These are phyloP conservation scores for Gelatoporia subvermispora DNA, from an alignment of 768 basidiomycete species.

Conservation along the genomic window DNA sequence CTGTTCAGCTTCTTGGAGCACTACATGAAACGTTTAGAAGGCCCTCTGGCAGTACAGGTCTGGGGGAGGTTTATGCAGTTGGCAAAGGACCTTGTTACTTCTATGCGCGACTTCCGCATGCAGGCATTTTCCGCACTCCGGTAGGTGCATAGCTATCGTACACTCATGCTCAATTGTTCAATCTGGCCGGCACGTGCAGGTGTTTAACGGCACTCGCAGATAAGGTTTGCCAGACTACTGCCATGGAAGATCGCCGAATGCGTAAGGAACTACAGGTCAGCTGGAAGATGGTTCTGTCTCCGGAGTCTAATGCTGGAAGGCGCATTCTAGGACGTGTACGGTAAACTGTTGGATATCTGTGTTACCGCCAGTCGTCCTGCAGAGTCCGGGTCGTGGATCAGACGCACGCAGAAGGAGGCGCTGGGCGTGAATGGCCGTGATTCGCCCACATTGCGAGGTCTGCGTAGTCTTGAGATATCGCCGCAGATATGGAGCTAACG, in stretches of 20 bases:
- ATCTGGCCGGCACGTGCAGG: slow-evolving; percentile 30
- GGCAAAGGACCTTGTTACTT: slow-evolving; percentile 69
- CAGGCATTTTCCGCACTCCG: slow-evolving; percentile 70
- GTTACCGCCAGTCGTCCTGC: slow-evolving; percentile 70
- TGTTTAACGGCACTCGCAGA: slow-evolving; percentile 77
- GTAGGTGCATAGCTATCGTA: slow-evolving; percentile 38
- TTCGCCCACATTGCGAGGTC: slow-evolving; percentile 62
- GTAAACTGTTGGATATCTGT: slow-evolving; percentile 78
- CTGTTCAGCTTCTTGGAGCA: slow-evolving; percentile 87
- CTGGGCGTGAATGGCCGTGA: slow-evolving; percentile 61
- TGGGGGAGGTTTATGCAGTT: slow-evolving; percentile 79
- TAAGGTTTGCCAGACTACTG: slow-evolving; percentile 83
- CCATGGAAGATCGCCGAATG: slow-evolving; percentile 83
- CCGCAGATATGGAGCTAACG: neutral
- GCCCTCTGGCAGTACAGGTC: slow-evolving; percentile 88
- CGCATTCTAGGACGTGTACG: slow-evolving; percentile 64
- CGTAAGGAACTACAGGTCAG: slow-evolving; percentile 83
- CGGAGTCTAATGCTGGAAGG: neutral
- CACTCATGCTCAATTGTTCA: neutral
- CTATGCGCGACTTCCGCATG: slow-evolving; percentile 60
- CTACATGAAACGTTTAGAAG: slow-evolving; percentile 79
- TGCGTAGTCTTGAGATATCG: slow-evolving; percentile 6
- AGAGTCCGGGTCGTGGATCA: slow-evolving; percentile 79
- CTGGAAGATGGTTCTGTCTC: too few species aligned
- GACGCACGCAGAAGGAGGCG: slow-evolving; percentile 61